Evolutionary conservation across 2,329 filamentous ascomycete genomes (phyloP).

Genomic region (Gnomoniopsis sp.): DNA sequence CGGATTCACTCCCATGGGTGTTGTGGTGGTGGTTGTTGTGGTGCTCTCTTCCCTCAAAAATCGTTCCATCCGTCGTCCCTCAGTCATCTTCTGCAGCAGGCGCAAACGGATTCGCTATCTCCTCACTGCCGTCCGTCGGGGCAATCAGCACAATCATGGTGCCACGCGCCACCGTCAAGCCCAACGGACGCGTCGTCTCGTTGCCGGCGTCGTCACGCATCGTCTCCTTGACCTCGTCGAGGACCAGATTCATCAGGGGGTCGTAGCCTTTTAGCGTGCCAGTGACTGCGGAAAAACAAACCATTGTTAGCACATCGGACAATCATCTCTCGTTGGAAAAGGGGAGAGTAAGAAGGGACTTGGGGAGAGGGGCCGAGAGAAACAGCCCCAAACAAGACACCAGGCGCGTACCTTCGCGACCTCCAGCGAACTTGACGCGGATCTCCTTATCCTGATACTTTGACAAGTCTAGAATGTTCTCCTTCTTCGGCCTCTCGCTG

Average conservation of each 20-base stretch:
- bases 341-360: too few species aligned
- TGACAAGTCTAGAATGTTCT: slow-evolving; percentile 91
- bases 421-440: slow-evolving; percentile 93
- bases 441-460: slow-evolving; percentile 99
- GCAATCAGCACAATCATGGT: slow-evolving; percentile 91
- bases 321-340: too few species aligned
- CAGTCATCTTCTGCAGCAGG: slow-evolving; percentile 65
- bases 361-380: too few species aligned
- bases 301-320: background rate
- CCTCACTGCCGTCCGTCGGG: slow-evolving; percentile 89
- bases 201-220: slow-evolving; percentile 93
- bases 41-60: background rate
- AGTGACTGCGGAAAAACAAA: slow-evolving; percentile 56
- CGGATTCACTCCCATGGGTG: background rate
- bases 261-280: slow-evolving; percentile 94
- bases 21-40: too few species aligned
- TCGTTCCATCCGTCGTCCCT: slow-evolving; percentile 19
- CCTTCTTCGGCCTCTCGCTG: slow-evolving; percentile 88
- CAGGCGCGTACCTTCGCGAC: slow-evolving; percentile 69
- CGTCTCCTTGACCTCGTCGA: slow-evolving; percentile 89
- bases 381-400: too few species aligned
- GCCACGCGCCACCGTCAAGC: slow-evolving; percentile 84
- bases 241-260: slow-evolving; percentile 94
- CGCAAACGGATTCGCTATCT: slow-evolving; percentile 91
- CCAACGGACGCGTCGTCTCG: slow-evolving; percentile 74